Evolutionary conservation across 2,329 filamentous ascomycete species (phyloP), one percentile per base, ranked within the genome.

Genomic region (Plectosphaerella plurivora): DNA sequence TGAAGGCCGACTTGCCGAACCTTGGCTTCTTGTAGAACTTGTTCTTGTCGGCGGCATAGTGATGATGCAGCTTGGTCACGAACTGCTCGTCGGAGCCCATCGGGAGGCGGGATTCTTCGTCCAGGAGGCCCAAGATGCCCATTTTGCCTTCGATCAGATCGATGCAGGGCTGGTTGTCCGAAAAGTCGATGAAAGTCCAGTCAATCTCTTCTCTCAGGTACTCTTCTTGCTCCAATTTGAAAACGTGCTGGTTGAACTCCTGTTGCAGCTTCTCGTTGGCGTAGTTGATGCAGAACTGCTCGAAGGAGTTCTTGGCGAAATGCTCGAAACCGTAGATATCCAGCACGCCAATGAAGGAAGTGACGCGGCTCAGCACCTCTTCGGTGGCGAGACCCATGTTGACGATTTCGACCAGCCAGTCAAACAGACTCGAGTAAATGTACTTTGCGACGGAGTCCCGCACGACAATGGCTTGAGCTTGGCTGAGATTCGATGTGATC

Each of bases 311-410:
- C 78, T 97, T 97, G 57, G 94, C 93, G 65, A 99, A 99, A 73
- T 97, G 94, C 71, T 99, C 94, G 66, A 99, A 99, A 58, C 93
- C 93, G 71, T 97, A 97, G 61, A 99, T 99, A 89, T 99, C 94
- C 58, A 99, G 82, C 47, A 99, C 94, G 70, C 94, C 94, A 63
- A 99, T 99, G 71, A 99, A 99, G 2, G 90, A 93, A 51, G 78
- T 82, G 52, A 96, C 91, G 41, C 89, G 84, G 61, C 80, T 85
- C 50, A 97, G 71, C 37, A 97, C 90, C 58, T 93, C 87, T 45
- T 96, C 88, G 1, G 91, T 91, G 12, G 94, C 94, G 61, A 99
- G 77, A 66, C 91, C 92, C 61, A 78, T 78, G 74, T 99, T 99
- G 74, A 96, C 97, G 54, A 88, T 89, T 62, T 97, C 92, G n/a